A percentile compares a stretch with the other conserved stretches of the same genome.
phyloP scores from a whole-genome alignment of 2,329 filamentous ascomycete species.

The Cordyceps fumosorosea region DNA sequence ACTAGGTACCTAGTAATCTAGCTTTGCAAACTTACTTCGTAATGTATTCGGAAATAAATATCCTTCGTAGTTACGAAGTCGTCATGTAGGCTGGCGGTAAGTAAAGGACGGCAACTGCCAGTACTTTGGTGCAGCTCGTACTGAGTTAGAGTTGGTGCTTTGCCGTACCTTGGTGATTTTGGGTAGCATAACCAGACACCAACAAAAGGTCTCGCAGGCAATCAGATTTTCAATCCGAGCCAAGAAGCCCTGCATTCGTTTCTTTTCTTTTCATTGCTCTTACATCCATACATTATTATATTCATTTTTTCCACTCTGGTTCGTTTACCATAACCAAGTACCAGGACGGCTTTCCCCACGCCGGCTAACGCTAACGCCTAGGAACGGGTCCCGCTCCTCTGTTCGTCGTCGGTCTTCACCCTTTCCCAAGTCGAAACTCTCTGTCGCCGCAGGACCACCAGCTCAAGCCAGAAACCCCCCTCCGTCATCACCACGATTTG shows the following conservation, averaged over 20 bases:
- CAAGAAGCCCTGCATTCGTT: background rate
- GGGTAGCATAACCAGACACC: background rate
- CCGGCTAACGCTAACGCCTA: background rate
- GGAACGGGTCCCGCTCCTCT: slow-evolving; percentile 6
- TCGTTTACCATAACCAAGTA: background rate
- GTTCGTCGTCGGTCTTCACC: slow-evolving; percentile 1
- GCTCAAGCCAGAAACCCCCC: slow-evolving; percentile 1
- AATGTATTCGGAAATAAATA: too few species aligned
- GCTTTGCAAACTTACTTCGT: too few species aligned
- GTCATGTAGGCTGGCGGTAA: too few species aligned
- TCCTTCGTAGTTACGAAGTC: too few species aligned
- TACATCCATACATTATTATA: background rate
- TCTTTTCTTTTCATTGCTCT: background rate
- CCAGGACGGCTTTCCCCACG: slow-evolving; percentile 10
- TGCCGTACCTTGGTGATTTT: background rate
- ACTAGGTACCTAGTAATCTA: too few species aligned
- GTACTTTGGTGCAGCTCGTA: background rate
- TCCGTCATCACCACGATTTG: slow-evolving; percentile 4
- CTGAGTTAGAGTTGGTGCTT: background rate
- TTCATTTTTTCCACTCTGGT: background rate
- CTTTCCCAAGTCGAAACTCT: slow-evolving; percentile 8
- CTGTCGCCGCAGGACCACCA: background rate
- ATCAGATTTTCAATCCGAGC: background rate
- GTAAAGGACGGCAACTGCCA: too few species aligned
- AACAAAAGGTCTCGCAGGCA: background rate